phyloP scores from a whole-genome alignment of 2,329 filamentous ascomycete species.

The Zymoseptoria ardabiliae region DNA sequence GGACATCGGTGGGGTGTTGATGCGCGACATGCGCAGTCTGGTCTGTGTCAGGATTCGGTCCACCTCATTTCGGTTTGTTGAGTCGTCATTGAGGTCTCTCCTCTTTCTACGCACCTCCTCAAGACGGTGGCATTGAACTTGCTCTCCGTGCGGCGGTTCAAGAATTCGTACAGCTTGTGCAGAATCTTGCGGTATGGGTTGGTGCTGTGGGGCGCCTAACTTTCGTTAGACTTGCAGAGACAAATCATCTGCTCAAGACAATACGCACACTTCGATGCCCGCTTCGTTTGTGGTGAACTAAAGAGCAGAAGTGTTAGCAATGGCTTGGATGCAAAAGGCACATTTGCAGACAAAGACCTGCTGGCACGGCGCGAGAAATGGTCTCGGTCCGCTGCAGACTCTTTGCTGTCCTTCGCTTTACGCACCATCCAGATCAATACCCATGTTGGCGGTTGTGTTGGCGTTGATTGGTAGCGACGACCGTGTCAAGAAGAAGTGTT shows the following conservation, averaged over 20 bases:
- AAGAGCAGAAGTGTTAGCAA: too few relatives aligned
- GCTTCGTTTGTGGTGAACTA: constrained; percentile 17
- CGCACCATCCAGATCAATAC: constrained; percentile 6
- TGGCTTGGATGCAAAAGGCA: too few relatives aligned
- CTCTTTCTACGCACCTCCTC: constrained; percentile 40
- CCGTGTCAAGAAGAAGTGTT: constrained; percentile 4
- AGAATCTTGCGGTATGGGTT: constrained; percentile 42
- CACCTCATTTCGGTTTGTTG: not conserved
- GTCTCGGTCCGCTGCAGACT: too few relatives aligned
- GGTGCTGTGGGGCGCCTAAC: constrained; percentile 71
- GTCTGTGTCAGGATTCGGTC: constrained; percentile 3
- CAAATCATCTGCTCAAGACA: constrained; percentile 16
- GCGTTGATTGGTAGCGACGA: constrained; percentile 11
- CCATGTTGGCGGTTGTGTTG: constrained; percentile 16
- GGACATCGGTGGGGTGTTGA: constrained; percentile 79
- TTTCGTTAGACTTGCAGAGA: constrained; percentile 20
- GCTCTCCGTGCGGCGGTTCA: constrained; percentile 70
- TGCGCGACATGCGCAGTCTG: constrained; percentile 95
- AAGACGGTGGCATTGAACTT: constrained; percentile 99
- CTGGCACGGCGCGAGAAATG: too few relatives aligned
- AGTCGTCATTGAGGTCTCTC: not conserved
- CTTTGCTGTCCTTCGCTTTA: too few relatives aligned
- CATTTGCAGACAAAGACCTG: not conserved
- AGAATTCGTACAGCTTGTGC: constrained; percentile 38
- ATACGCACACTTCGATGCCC: constrained; percentile 25